These are phyloP conservation scores for Crithidia mellificae DNA, from an alignment of 208 protist genomes.

Conservation along the genomic window DNA sequence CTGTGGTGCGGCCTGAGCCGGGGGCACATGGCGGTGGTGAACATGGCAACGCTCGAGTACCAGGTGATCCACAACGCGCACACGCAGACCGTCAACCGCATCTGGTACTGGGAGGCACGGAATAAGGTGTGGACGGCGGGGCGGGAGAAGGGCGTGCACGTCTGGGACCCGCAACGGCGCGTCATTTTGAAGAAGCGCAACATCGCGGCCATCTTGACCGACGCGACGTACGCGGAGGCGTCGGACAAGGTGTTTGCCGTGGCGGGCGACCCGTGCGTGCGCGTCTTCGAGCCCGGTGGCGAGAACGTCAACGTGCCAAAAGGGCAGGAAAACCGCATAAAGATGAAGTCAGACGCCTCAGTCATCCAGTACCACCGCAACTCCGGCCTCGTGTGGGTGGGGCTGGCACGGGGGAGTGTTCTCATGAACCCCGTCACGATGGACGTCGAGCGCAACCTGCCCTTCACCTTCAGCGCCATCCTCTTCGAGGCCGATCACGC, in stretches of 20 bases:
- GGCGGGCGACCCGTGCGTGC: slow-evolving; percentile 78
- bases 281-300: slow-evolving; percentile 75
- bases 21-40: slow-evolving; percentile 71
- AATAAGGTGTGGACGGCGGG: slow-evolving; percentile 86
- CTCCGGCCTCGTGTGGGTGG: slow-evolving; percentile 70
- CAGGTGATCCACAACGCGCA: slow-evolving; percentile 67
- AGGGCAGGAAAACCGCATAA: slow-evolving; percentile 58
- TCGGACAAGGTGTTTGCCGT: slow-evolving; percentile 76
- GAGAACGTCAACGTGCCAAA: slow-evolving; percentile 61
- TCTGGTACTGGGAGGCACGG: slow-evolving; percentile 70
- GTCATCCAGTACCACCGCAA: slow-evolving; percentile 70
- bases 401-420: slow-evolving; percentile 48
- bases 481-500: slow-evolving; percentile 71
- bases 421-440: slow-evolving; percentile 68
- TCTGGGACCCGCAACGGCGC: slow-evolving; percentile 86
- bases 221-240: slow-evolving; percentile 61
- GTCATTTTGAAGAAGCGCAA: slow-evolving; percentile 75
- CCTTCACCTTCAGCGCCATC: slow-evolving; percentile 57
- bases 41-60: slow-evolving; percentile 55
- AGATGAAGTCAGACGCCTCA: slow-evolving; percentile 67
- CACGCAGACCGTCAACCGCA: slow-evolving; percentile 62
- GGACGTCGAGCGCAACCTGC: slow-evolving; percentile 43
- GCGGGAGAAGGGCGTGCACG: slow-evolving; percentile 77
- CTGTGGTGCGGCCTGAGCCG: slow-evolving; percentile 83
- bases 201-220: slow-evolving; percentile 80